Evolutionary conservation across 345 rosid species (phyloP), one percentile per base, ranked within the genome.

Genomic region (Arabidopsis suecica): DNA sequence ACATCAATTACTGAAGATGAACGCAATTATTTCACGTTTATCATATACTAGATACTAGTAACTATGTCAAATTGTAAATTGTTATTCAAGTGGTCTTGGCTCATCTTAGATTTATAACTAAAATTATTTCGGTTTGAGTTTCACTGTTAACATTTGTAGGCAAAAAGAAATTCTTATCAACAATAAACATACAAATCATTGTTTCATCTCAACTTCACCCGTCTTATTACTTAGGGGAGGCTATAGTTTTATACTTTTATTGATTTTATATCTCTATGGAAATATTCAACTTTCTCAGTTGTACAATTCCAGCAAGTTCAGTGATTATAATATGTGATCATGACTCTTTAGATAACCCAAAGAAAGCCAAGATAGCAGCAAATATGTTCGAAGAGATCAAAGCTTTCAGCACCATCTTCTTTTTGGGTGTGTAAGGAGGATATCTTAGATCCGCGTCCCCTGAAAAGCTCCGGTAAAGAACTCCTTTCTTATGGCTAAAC

Each of bases 401-500:
- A 47, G 90, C 90, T 78, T 79, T 87, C 58, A 90, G 44, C 32
- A 88, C 68, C 66, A 75, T 88, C 55, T 68, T 64, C 81, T 90
- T 90, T 50, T 63, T 49, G 3, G 82, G 74, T 13, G 90, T 87
- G 79, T 89, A 94, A 5, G 97, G 97, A 20, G 96, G 96, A 44
- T 94, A 90, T 83, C 97, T 85, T 28, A 82, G 3, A n/a, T 83
- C 54, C 16, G 84, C 4, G 68, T 94, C 97, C 14, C 91, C 95
- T 0, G 48, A 68, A 33, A 90, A 91, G 68, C 91, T 82, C 65
- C 93, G 74, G 71, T 86, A 83, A 0, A 89, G 65, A 55, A 94
- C 93, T 44, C 87, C 85, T 79, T 94, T 94, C 83, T 88, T 87
- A 72, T 94, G 97, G 81, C 95, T 89, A 80, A 91, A 94, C n/a